These are phyloP conservation scores for Kodamaea derodonti DNA, from an alignment of 1,139 yeast genomes.

Conservation along the genomic window DNA sequence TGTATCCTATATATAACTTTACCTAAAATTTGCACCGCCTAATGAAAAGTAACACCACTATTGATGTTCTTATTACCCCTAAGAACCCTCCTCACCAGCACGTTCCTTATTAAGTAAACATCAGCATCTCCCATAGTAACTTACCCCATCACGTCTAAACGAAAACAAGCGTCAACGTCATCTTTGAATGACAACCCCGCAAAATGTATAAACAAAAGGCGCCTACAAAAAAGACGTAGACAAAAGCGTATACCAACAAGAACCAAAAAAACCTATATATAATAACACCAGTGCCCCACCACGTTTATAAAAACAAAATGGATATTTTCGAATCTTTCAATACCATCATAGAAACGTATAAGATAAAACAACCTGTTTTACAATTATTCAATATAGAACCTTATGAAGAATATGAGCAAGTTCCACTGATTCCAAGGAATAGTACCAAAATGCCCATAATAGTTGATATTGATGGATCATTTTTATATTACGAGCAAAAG, in stretches of 20 bases:
- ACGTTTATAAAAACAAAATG: conserved; percentile 6
- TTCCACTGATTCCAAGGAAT: conserved; percentile 9
- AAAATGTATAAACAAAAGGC: conserved; percentile 1
- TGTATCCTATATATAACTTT: too few species aligned
- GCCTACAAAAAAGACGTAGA: neutral
- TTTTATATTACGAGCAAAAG: neutral
- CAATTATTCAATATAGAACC: conserved; percentile 16
- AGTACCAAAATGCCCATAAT: conserved; percentile 8
- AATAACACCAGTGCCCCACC: too few species aligned
- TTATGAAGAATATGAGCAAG: conserved; percentile 8
- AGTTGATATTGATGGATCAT: conserved; percentile 5
- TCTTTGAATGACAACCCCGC: neutral
- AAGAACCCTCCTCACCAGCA: too few species aligned
- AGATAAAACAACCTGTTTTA: conserved; percentile 17
- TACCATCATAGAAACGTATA: conserved; percentile 17
- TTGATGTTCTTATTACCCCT: too few species aligned
- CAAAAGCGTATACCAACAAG: too few species aligned
- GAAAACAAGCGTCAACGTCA: neutral
- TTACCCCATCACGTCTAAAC: too few species aligned
- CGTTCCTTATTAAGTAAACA: too few species aligned
- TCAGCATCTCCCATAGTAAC: too few species aligned
- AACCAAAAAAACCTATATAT: too few species aligned
- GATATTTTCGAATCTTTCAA: conserved; percentile 4
- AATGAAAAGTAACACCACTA: too few species aligned
- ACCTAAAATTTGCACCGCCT: too few species aligned